Percentiles rank a stretch among this genome's conserved stretches.
Conservation (phyloP, 1,139 yeast species). For the Scheffersomyces lignicola region DNA sequence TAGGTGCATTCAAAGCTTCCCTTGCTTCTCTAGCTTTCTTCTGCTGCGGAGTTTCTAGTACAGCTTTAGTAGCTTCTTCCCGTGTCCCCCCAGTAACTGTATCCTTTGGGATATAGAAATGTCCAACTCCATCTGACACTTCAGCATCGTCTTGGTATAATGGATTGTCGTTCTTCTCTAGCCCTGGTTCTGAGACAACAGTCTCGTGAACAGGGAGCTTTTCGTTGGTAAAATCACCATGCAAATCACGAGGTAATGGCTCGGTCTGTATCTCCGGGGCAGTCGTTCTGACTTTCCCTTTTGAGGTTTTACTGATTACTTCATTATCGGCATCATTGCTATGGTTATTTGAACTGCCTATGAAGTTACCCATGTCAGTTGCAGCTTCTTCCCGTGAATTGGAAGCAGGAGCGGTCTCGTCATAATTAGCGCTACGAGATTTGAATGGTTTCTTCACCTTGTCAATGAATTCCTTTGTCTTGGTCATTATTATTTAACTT, state of each 20-base stretch:
- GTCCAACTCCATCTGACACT: constrained; percentile 30
- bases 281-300: constrained; percentile 31
- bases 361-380: constrained; percentile 2
- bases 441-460: constrained; percentile 31
- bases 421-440: constrained; percentile 12
- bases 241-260: constrained; percentile 27
- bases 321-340: no score
- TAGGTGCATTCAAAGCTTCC: neutral
- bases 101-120: constrained; percentile 36
- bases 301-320: constrained; percentile 20
- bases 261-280: constrained; percentile 32
- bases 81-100: constrained; percentile 21
- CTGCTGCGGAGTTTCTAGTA: neutral
- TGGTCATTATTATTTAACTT: neutral
- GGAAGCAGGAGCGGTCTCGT: constrained; percentile 10
- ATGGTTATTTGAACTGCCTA: no score
- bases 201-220: constrained; percentile 30
- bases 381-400: constrained; percentile 5
- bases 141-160: constrained; percentile 30
- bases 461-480: constrained; percentile 19
- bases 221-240: constrained; percentile 36
- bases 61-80: constrained; percentile 10
- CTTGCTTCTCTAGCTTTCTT: neutral
- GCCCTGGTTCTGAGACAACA: constrained; percentile 13
- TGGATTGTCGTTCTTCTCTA: constrained; percentile 22